Percentiles rank a stretch among this genome's conserved stretches.
These are phyloP conservation scores for Alternaria gaisen DNA, from an alignment of 2,329 filamentous ascomycete species.

Conservation along the genomic window DNA sequence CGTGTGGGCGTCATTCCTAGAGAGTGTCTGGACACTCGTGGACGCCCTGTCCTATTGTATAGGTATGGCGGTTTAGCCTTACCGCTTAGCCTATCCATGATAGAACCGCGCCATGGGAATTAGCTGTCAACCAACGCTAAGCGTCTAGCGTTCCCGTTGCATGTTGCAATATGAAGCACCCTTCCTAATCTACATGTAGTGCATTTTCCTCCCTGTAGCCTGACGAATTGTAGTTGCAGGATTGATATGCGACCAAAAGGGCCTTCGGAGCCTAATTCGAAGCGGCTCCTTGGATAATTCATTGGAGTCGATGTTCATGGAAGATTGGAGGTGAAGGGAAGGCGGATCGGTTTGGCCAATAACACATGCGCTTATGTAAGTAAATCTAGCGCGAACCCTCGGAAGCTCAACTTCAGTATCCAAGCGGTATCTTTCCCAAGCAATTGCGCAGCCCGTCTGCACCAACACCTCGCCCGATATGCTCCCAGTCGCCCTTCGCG, in stretches of 20 bases:
- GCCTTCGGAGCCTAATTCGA: background rate
- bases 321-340: background rate
- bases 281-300: background rate
- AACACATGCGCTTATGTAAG: slow-evolving; percentile 18
- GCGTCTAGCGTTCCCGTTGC: background rate
- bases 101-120: background rate
- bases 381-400: slow-evolving; percentile 18
- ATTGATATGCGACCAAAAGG: background rate
- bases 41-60: background rate
- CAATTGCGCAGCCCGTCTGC: slow-evolving; percentile 32
- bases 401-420: slow-evolving; percentile 26
- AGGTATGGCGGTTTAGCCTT: background rate
- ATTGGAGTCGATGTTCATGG: background rate
- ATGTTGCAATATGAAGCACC: background rate
- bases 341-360: slow-evolving; percentile 5
- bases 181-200: background rate
- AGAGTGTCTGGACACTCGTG: background rate
- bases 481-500: slow-evolving; percentile 39
- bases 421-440: slow-evolving; percentile 6
- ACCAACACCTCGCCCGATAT: slow-evolving; percentile 26
- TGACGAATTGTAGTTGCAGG: background rate
- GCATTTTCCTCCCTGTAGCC: background rate
- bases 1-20: slow-evolving; percentile 4
- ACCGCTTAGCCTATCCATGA: background rate
- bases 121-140: background rate